These are phyloP conservation scores for Xylaria intraflava DNA, from an alignment of 495 filamentous ascomycete genomes.

Conservation along the genomic window DNA sequence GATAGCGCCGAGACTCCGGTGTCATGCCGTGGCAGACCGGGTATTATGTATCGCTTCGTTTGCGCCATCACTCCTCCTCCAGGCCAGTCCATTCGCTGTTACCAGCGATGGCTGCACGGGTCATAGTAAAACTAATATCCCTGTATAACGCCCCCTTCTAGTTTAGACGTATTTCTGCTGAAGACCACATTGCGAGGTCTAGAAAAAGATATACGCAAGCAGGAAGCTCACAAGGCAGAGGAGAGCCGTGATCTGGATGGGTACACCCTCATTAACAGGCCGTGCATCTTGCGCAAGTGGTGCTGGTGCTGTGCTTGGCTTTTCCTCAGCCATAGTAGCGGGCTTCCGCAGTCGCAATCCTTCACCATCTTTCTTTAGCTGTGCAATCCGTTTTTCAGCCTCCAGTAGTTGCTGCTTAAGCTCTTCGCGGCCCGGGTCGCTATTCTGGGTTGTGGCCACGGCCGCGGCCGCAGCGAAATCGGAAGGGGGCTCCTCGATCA, in stretches of 20 bases:
- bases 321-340: constrained; percentile 33
- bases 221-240: constrained; percentile 87
- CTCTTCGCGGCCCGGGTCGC: constrained; percentile 49
- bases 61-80: neutral
- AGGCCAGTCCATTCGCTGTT: neutral
- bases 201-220: constrained; percentile 93
- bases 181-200: constrained; percentile 16
- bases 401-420: constrained; percentile 65
- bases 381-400: constrained; percentile 66
- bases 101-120: neutral
- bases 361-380: constrained; percentile 60
- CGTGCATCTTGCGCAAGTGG: constrained; percentile 50
- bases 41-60: constrained; percentile 5
- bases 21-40: neutral
- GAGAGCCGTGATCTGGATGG: constrained; percentile 72
- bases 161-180: neutral
- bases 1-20: constrained; percentile 12
- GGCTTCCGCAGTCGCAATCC: constrained; percentile 67
- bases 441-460: constrained; percentile 37
- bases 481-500: constrained; percentile 4
- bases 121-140: neutral
- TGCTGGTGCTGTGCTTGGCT: constrained; percentile 31
- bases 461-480: constrained; percentile 37
- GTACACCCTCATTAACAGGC: constrained; percentile 62
- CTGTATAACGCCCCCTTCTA: neutral